These are phyloP conservation scores for Paramecium biaurelia DNA, from an alignment of 73 alveolate species.

Conservation along the genomic window DNA sequence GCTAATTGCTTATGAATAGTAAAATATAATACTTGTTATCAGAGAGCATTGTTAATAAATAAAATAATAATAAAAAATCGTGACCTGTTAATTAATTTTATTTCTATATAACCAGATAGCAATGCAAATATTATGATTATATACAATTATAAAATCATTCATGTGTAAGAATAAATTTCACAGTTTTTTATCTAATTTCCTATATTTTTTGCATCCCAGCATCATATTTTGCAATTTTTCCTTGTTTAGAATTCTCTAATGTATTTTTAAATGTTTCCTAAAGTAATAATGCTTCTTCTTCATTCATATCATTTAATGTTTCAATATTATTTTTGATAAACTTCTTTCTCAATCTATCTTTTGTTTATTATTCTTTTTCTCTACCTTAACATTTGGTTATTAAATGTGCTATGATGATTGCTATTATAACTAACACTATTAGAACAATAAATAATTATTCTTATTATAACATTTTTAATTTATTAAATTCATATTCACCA, in stretches of 20 bases:
- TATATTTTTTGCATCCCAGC: not conserved
- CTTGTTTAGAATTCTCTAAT: not conserved
- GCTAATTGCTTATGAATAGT: not conserved
- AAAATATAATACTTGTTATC: not conserved
- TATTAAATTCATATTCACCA: not conserved
- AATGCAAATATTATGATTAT: not conserved
- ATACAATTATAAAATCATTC: conserved; percentile 6
- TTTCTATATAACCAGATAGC: not conserved
- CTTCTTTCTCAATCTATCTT: not conserved
- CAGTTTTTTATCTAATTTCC: conserved; percentile 17
- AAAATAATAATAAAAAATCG: not conserved
- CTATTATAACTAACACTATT: not conserved
- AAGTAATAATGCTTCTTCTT: not conserved
- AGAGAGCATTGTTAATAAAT: not conserved
- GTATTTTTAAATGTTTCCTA: conserved; percentile 19
- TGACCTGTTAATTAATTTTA: not conserved
- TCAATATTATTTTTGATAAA: not conserved
- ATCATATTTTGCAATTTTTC: not conserved
- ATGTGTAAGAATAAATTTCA: not conserved
- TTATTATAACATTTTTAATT: not conserved
- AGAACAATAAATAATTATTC: not conserved
- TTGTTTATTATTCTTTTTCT: not conserved
- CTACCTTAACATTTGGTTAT: not conserved
- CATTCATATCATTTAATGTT: conserved; percentile 29
- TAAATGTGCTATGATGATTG: not conserved